These are phyloP conservation scores for Phlyctochytrium planicorne DNA, from an alignment of 192 early-diverging fungal genomes.

Conservation along the genomic window DNA sequence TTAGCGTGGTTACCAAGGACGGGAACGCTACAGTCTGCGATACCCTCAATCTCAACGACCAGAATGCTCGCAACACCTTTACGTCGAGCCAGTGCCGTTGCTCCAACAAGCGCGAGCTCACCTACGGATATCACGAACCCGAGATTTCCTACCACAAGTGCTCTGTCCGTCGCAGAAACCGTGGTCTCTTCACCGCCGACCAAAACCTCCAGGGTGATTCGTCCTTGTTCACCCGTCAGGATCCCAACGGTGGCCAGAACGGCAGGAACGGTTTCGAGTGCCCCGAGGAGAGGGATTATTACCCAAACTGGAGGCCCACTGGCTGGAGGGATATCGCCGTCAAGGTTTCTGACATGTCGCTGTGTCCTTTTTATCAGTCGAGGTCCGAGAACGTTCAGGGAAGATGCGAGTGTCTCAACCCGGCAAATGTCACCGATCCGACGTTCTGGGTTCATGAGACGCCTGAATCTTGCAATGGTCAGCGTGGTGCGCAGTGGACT, in stretches of 20 bases:
- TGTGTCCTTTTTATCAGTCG: too few species aligned
- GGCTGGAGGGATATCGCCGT: too few species aligned
- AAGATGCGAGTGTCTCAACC: too few species aligned
- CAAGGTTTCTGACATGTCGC: too few species aligned
- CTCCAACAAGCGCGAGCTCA: constrained; percentile 25
- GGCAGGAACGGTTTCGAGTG: constrained; percentile 38
- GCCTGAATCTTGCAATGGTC: too few species aligned
- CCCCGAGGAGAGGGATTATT: too few species aligned
- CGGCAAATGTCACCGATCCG: too few species aligned
- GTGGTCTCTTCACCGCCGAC: constrained; percentile 35
- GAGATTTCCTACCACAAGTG: constrained; percentile 26
- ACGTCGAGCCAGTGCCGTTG: constrained; percentile 28
- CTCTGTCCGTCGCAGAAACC: constrained; percentile 28
- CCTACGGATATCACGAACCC: constrained; percentile 39
- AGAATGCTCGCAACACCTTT: constrained; percentile 36
- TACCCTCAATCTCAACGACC: not conserved
- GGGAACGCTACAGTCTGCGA: not conserved
- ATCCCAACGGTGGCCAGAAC: constrained; percentile 29
- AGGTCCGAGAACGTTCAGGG: too few species aligned
- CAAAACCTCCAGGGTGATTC: constrained; percentile 36
- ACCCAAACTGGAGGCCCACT: too few species aligned
- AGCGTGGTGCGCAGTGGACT: too few species aligned
- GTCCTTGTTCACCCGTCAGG: constrained; percentile 39
- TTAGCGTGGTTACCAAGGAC: constrained; percentile 21
- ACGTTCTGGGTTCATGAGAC: too few species aligned